Evolutionary conservation across 768 basidiomycete species (phyloP), one percentile per base, ranked within the genome.

Genomic region (Fomitopsis pulvina): DNA sequence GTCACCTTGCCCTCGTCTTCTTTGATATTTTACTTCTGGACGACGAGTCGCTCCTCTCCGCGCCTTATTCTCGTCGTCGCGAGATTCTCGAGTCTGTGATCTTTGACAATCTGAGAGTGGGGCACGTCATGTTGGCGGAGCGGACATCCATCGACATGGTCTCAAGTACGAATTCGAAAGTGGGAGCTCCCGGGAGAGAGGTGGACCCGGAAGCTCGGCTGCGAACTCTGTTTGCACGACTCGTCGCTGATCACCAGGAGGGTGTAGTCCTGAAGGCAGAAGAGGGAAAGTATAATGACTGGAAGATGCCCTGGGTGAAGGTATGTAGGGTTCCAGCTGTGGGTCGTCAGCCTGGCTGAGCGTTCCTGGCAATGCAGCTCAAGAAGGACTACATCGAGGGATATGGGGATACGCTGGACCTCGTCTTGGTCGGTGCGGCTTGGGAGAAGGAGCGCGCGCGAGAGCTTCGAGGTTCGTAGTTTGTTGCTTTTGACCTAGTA

Each of bases 351-450:
- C 4, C 14, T 18, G 14, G 34, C 34, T 7, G 7, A 16, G 34
- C 16, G 9, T 48, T 20, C 26, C 28, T 25, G 12, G 12, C 7
- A 30, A 18, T 18, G 41, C 42, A 78, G 76, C 59, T 91, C 43
- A 91, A 92, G 71, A 81, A 76, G 60, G 93, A 97, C 63, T 95
- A 95, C 54, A 90, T 97, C 32, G 81, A 82, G 1, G 85, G 85
- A 3, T 75, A 85, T 40, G 90, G 91, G 0, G 93, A 97, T 63
- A 76, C 79, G 4, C 57, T 93, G 14, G 90, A 93, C 63, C 73
- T 95, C 50, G 81, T 81, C 3, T 61, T 95, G 28, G 67, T 95
- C 18, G 93, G 80, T 1, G 90, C 82, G 18, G 69, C 76, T 0
- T 93, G 90, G 88, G 86, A 90, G 48, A 83, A 82, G 60, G 76